Conservation (phyloP, 352 stramenopile species). For the Phytophthora foliorum region DNA sequence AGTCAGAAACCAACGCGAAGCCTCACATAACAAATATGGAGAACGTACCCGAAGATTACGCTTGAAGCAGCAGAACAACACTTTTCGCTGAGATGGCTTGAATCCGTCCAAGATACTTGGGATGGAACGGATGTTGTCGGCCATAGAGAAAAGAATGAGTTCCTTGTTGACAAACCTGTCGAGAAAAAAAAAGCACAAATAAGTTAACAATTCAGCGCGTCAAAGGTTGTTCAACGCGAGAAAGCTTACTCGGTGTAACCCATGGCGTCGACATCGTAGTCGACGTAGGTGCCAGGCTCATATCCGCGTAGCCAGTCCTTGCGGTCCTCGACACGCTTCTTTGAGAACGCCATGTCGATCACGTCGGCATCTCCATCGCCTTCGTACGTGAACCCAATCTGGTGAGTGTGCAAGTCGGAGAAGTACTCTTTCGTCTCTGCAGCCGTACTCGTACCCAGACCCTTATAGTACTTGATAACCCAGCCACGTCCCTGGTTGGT, state of each 20-base stretch:
- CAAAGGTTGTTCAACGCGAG: not conserved
- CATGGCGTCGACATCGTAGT: conserved; percentile 94
- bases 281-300: conserved; percentile 89
- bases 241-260: conserved; percentile 90
- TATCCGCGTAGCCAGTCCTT: conserved; percentile 96
- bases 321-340: conserved; percentile 96
- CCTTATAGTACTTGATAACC: conserved; percentile 99
- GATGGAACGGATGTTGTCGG: conserved; percentile 98
- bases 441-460: conserved; percentile 98
- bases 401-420: conserved; percentile 93
- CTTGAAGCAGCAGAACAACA: conserved; percentile 99
- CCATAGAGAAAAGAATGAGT: conserved; percentile 98
- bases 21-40: conserved; percentile 33
- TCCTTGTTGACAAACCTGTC: conserved; percentile 98
- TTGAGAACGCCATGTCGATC: conserved; percentile 98
- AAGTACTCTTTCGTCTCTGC: conserved; percentile 99
- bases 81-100: conserved; percentile 99
- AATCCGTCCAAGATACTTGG: conserved; percentile 97
- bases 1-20: conserved; percentile 11
- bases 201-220: conserved; percentile 3
- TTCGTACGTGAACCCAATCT: conserved; percentile 95
- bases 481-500: conserved; percentile 94
- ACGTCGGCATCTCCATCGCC: conserved; percentile 89
- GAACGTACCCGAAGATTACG: conserved; percentile 94
- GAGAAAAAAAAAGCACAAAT: conserved; percentile 14